Conservation (phyloP, 805 yeast species). For the Nakazawaea pomicola region DNA sequence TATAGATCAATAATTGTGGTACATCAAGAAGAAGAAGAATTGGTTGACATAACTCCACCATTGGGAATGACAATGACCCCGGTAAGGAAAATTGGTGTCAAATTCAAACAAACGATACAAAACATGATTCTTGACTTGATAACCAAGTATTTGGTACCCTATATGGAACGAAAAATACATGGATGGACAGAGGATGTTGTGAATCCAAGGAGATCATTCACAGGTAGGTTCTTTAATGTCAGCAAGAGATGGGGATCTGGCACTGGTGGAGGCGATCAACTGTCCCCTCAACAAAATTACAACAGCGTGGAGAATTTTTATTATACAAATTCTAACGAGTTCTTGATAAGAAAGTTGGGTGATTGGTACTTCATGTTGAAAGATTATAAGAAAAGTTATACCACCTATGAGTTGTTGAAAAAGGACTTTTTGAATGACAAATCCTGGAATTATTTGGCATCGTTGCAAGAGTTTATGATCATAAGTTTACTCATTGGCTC, state of each 20-base stretch:
- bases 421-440: conserved; percentile 74
- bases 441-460: conserved; percentile 77
- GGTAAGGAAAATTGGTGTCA: conserved; percentile 15
- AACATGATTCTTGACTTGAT: conserved; percentile 42
- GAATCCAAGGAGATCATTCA: conserved; percentile 68
- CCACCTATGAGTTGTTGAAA: conserved; percentile 76
- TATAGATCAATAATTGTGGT: conserved; percentile 19
- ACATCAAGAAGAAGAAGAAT: conserved; percentile 5
- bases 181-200: conserved; percentile 83
- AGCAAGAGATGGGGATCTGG: conserved; percentile 48
- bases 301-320: conserved; percentile 54
- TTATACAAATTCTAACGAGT: conserved; percentile 59
- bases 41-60: conserved; percentile 6
- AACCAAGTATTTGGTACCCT: conserved; percentile 58
- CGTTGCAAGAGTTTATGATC: conserved; percentile 86
- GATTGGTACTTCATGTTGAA: conserved; percentile 92
- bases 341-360: conserved; percentile 73
- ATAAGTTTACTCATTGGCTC: conserved; percentile 60
- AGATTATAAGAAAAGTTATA: conserved; percentile 79
- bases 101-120: conserved; percentile 25
- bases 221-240: conserved; percentile 68
- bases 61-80: conserved; percentile 19
- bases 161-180: conserved; percentile 77
- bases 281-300: conserved; percentile 29
- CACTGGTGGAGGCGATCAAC: conserved; percentile 11